phyloP scores from a whole-genome alignment of 2,329 filamentous ascomycete genomes.

The Emergomyces africanus region DNA sequence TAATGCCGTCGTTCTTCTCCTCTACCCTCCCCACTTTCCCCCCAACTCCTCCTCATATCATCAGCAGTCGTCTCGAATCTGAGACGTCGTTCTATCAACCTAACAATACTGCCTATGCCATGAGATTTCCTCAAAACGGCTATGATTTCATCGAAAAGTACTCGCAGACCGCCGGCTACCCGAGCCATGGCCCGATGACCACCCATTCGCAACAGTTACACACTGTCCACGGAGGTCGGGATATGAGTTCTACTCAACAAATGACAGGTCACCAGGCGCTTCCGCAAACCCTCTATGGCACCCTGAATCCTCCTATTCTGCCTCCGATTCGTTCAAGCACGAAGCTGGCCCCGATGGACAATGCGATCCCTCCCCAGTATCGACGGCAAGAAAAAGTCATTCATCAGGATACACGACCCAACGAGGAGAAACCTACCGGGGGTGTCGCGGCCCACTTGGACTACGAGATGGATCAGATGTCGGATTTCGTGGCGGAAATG shows the following conservation, averaged over 20 bases:
- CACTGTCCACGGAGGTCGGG: slow-evolving; percentile 21
- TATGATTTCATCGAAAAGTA: slow-evolving; percentile 36
- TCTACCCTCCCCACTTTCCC: slow-evolving; percentile 29
- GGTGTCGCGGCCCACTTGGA: slow-evolving; percentile 89
- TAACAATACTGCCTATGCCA: slow-evolving; percentile 24
- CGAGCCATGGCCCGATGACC: slow-evolving; percentile 24
- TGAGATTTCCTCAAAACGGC: slow-evolving; percentile 31
- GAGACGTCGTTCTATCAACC: slow-evolving; percentile 28
- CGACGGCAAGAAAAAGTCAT: slow-evolving; percentile 28
- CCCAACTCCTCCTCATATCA: slow-evolving; percentile 30
- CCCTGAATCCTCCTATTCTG: slow-evolving; percentile 22
- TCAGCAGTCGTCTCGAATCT: slow-evolving; percentile 24
- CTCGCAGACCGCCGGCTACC: slow-evolving; percentile 21
- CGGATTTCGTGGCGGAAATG: slow-evolving; percentile 88
- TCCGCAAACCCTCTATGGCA: slow-evolving; percentile 24
- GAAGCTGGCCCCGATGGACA: slow-evolving; percentile 30
- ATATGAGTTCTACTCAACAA: slow-evolving; percentile 17
- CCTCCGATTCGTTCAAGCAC: slow-evolving; percentile 30
- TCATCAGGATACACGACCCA: slow-evolving; percentile 21
- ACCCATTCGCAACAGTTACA: slow-evolving; percentile 19
- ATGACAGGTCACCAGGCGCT: slow-evolving; percentile 15
- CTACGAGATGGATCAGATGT: slow-evolving; percentile 94
- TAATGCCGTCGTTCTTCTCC: slow-evolving; percentile 33
- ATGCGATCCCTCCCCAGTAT: slow-evolving; percentile 29
- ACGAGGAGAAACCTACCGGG: slow-evolving; percentile 58